These are phyloP conservation scores for Cercospora sp. DNA, from an alignment of 2,329 filamentous ascomycete genomes.

Conservation along the genomic window DNA sequence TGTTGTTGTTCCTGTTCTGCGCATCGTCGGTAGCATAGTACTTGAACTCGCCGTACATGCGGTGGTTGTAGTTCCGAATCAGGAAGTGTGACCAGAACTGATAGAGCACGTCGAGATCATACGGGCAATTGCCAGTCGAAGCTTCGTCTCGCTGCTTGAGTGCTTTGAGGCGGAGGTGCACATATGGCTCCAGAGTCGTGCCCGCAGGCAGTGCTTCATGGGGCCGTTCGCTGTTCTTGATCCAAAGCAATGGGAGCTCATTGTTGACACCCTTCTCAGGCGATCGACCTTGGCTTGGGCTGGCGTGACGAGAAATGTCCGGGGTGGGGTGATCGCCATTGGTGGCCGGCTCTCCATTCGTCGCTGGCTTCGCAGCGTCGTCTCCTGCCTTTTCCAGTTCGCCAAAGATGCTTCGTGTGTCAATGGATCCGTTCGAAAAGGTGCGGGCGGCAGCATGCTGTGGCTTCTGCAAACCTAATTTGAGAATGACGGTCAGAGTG, in stretches of 20 bases:
- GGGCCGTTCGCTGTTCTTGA: conserved; percentile 51
- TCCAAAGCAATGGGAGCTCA: conserved; percentile 48
- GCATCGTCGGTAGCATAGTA: conserved; percentile 66
- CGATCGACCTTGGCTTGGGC: conserved; percentile 22
- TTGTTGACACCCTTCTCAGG: conserved; percentile 24
- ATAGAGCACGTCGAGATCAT: conserved; percentile 67
- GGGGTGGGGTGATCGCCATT: conserved; percentile 29
- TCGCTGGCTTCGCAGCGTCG: conserved; percentile 41
- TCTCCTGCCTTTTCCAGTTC: conserved; percentile 43
- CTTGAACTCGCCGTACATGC: conserved; percentile 75
- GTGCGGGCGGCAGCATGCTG: conserved; percentile 49
- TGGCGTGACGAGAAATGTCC: conserved; percentile 22
- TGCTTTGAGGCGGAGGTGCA: conserved; percentile 51
- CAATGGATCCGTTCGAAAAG: conserved; percentile 58
- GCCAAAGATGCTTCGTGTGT: conserved; percentile 53
- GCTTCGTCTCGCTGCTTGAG: conserved; percentile 51
- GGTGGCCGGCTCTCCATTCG: conserved; percentile 38
- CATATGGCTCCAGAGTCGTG: conserved; percentile 52
- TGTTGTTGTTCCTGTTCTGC: conserved; percentile 50
- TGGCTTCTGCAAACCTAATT: conserved; percentile 36
- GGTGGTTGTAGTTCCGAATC: conserved; percentile 69
- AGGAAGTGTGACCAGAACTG: conserved; percentile 75
- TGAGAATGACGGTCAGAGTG: conserved; percentile 55
- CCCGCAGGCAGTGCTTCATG: conserved; percentile 47
- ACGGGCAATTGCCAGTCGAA: conserved; percentile 49